These are phyloP conservation scores for Phyllosticta citribraziliensis DNA, from an alignment of 2,329 filamentous ascomycete genomes.

Conservation along the genomic window DNA sequence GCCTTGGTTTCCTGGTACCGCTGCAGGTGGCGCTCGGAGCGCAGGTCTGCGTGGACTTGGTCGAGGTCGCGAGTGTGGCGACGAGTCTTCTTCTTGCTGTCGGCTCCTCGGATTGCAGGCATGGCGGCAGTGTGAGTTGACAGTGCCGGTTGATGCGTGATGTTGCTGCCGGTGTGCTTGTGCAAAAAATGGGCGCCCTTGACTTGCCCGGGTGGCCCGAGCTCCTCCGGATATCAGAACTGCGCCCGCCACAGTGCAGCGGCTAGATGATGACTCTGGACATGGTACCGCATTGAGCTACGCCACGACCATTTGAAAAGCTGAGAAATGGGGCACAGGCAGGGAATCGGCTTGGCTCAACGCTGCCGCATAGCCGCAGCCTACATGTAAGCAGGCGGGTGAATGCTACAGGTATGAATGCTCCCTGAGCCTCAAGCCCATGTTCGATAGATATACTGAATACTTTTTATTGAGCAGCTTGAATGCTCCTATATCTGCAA, in stretches of 20 bases:
- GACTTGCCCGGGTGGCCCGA: neutral
- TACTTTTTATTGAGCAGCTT: too few relatives aligned
- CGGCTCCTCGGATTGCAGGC: constrained; percentile 40
- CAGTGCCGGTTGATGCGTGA: constrained; percentile 13
- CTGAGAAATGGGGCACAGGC: too few relatives aligned
- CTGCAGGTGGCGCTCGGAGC: constrained; percentile 67
- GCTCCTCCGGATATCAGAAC: neutral
- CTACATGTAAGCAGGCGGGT: too few relatives aligned
- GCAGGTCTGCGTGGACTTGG: constrained; percentile 77
- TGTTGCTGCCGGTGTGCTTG: constrained; percentile 13
- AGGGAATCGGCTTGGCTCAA: too few relatives aligned
- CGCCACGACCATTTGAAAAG: too few relatives aligned
- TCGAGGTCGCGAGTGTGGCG: constrained; percentile 67
- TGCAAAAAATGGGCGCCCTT: constrained; percentile 13
- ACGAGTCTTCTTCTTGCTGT: constrained; percentile 41
- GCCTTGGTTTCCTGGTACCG: constrained; percentile 72
- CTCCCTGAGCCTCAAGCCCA: too few relatives aligned
- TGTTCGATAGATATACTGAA: too few relatives aligned
- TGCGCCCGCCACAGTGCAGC: neutral
- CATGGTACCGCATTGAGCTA: neutral
- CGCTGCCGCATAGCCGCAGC: too few relatives aligned
- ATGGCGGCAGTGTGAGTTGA: constrained; percentile 23
- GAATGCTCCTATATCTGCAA: too few relatives aligned
- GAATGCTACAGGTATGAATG: too few relatives aligned
- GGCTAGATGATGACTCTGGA: neutral